Percentiles rank a stretch among this genome's conserved stretches.
Conservation (phyloP, 441 rosid genomes). For the Gossypium lobatum region DNA sequence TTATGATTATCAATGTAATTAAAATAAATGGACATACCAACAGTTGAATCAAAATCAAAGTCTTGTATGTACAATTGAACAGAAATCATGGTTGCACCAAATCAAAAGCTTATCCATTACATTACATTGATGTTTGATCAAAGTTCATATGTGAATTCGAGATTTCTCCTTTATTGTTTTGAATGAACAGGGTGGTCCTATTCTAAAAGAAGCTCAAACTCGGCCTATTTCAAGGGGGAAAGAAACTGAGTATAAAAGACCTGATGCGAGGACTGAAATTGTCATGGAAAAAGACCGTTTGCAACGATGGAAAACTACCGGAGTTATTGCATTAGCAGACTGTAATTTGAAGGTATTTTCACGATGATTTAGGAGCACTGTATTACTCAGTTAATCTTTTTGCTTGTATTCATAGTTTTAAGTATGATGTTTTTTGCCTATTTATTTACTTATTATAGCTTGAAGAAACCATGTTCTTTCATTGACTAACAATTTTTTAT, state of each 20-base stretch:
- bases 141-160: no score
- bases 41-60: no score
- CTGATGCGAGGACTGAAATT: constrained; percentile 23
- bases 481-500: background rate
- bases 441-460: background rate
- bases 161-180: constrained; percentile 3
- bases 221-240: constrained; percentile 49
- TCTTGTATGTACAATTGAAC: no score
- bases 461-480: background rate
- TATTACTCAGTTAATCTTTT: background rate
- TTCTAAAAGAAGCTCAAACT: constrained; percentile 54
- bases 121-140: no score
- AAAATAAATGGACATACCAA: no score
- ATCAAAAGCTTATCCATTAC: no score
- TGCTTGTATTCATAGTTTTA: background rate
- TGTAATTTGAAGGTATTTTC: constrained; percentile 59
- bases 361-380: background rate
- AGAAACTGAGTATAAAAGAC: constrained; percentile 14
- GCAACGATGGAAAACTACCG: constrained; percentile 72
- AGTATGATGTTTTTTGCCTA: background rate
- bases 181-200: constrained; percentile 60
- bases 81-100: no score
- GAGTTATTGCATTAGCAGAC: constrained; percentile 66
- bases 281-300: constrained; percentile 40
- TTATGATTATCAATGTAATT: no score